Evolutionary conservation across 495 filamentous ascomycete genomes (phyloP).

Genomic region (Acidomyces sp.): DNA sequence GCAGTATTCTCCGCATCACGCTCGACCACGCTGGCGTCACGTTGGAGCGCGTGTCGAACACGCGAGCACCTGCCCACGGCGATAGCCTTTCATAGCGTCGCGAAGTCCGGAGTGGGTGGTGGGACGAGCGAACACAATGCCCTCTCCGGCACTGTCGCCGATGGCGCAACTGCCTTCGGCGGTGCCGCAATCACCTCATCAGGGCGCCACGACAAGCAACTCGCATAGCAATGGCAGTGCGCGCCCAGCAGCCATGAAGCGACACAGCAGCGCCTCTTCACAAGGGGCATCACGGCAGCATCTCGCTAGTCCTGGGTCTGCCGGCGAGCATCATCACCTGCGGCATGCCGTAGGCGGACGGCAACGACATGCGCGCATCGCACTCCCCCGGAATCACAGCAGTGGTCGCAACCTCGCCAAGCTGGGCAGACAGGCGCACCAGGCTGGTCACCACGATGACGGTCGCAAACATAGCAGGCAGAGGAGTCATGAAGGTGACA

Average conservation of each 20-base stretch:
- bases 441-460: conserved; percentile 2
- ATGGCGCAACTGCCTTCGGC: no score
- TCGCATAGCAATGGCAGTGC: not conserved
- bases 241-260: conserved; percentile 10
- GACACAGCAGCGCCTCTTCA: conserved; percentile 14
- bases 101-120: no score
- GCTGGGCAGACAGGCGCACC: conserved; percentile 5
- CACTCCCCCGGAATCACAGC: conserved; percentile 17
- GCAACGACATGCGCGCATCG: conserved; percentile 11
- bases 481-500: conserved; percentile 14
- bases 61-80: no score
- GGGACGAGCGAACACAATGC: no score
- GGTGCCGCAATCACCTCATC: not conserved
- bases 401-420: conserved; percentile 17
- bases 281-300: not conserved
- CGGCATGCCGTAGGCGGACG: conserved; percentile 11
- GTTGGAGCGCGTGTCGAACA: no score
- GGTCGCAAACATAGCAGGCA: not conserved
- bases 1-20: no score
- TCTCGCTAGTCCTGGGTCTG: conserved; percentile 9
- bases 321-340: conserved; percentile 13
- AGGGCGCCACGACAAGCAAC: no score
- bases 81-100: no score
- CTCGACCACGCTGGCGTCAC: no score
- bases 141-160: no score